Evolutionary conservation across 2,329 filamentous ascomycete genomes (phyloP).

Genomic region (Calonectria naviculata): DNA sequence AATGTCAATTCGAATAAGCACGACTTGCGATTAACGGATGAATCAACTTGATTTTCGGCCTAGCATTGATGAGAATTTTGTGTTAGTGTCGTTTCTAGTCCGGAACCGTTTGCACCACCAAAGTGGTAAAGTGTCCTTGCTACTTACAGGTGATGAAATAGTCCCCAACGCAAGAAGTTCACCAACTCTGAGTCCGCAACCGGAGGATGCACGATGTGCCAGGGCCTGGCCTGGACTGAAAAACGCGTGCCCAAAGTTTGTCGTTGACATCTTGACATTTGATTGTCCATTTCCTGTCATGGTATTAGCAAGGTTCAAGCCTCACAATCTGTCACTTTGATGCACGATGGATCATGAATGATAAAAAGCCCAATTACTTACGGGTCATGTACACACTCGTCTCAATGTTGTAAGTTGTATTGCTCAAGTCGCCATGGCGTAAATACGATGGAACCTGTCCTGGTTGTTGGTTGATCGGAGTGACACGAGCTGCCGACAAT

Average conservation of each 20-base stretch:
- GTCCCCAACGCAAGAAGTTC: background rate
- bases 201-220: background rate
- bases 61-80: background rate
- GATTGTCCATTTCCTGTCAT: background rate
- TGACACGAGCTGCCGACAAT: background rate
- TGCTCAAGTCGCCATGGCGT: background rate
- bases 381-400: background rate
- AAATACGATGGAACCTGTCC: background rate
- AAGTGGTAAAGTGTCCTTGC: background rate
- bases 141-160: background rate
- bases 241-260: background rate
- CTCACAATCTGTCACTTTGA: no score
- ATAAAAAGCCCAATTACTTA: background rate
- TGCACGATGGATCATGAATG: background rate
- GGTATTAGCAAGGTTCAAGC: background rate
- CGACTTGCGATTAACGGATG: background rate
- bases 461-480: background rate
- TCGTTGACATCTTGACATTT: background rate
- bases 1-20: background rate
- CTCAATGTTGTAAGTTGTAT: background rate
- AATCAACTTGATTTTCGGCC: background rate
- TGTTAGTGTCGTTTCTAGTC: background rate
- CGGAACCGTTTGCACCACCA: no score
- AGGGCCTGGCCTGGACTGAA: background rate
- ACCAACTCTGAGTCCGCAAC: background rate